phyloP scores from a whole-genome alignment of 768 basidiomycete species.

The Piloderma croceum region DNA sequence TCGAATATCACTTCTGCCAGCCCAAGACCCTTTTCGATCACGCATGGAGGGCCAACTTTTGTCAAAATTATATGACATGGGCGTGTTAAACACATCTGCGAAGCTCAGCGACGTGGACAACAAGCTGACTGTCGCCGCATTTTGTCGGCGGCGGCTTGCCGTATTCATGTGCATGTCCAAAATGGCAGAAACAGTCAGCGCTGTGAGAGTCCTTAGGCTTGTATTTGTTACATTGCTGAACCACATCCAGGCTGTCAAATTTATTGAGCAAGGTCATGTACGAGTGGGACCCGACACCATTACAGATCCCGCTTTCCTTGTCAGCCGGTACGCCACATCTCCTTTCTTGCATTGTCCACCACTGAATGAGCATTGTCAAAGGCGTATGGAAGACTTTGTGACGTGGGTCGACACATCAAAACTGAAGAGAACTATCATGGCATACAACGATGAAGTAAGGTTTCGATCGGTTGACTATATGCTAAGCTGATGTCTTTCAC shows the following conservation, averaged over 20 bases:
- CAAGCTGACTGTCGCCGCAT: conserved; percentile 91
- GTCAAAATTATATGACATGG: conserved; percentile 96
- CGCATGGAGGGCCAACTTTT: conserved; percentile 84
- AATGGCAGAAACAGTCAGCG: conserved; percentile 94
- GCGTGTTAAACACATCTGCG: conserved; percentile 77
- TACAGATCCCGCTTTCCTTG: conserved; percentile 93
- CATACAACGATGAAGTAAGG: conserved; percentile 90
- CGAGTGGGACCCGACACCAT: conserved; percentile 94
- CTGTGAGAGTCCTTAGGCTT: conserved; percentile 47
- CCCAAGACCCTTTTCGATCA: conserved; percentile 81
- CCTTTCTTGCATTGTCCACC: conserved; percentile 4
- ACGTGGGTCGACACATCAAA: conserved; percentile 99
- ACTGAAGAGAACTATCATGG: conserved; percentile 91
- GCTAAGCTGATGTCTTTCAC: not conserved
- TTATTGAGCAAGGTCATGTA: conserved; percentile 97
- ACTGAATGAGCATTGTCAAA: conserved; percentile 20
- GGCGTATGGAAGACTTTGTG: conserved; percentile 98
- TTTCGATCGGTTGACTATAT: not conserved
- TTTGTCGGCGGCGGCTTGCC: conserved; percentile 86
- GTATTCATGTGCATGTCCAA: conserved; percentile 89
- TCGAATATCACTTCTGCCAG: conserved; percentile 78
- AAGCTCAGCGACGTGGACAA: conserved; percentile 92
- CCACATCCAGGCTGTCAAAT: conserved; percentile 77
- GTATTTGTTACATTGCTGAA: conserved; percentile 5
- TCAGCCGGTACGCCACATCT: conserved; percentile 59